These are phyloP conservation scores for Saccharomycopsis lassenensis DNA, from an alignment of 805 yeast species.

Conservation along the genomic window DNA sequence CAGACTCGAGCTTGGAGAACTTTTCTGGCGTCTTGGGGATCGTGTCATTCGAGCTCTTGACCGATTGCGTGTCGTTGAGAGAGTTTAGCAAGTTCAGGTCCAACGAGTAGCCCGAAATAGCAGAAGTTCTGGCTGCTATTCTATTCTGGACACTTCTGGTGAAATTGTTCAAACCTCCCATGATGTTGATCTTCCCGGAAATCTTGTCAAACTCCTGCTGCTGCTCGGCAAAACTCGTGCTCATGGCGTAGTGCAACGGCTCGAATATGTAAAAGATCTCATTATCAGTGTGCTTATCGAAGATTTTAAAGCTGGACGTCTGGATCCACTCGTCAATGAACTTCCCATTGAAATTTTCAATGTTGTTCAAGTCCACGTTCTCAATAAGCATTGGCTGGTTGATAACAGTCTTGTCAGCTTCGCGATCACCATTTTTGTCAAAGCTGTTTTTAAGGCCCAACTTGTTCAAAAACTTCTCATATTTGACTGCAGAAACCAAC, in stretches of 20 bases:
- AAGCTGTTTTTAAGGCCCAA: slow-evolving; percentile 29
- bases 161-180: slow-evolving; percentile 15
- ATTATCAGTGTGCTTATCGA: slow-evolving; percentile 50
- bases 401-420: slow-evolving; percentile 20
- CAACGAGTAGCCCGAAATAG: too few species aligned
- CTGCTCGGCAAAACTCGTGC: slow-evolving; percentile 8
- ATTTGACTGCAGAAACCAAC: slow-evolving; percentile 61
- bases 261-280: slow-evolving; percentile 55
- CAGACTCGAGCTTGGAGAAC: slow-evolving; percentile 12
- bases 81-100: too few species aligned
- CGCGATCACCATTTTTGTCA: slow-evolving; percentile 22
- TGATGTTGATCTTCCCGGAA: slow-evolving; percentile 7
- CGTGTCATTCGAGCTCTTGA: slow-evolving; percentile 1
- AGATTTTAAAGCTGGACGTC: slow-evolving; percentile 45
- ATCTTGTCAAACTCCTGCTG: slow-evolving; percentile 13
- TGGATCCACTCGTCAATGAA: slow-evolving; percentile 44
- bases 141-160: slow-evolving; percentile 16
- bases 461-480: slow-evolving; percentile 40
- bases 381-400: slow-evolving; percentile 15
- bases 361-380: slow-evolving; percentile 26
- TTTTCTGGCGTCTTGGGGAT: slow-evolving; percentile 1
- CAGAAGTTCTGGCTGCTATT: slow-evolving; percentile 3
- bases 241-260: slow-evolving; percentile 29
- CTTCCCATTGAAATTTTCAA: slow-evolving; percentile 31
- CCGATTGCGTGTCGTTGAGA: too few species aligned